Conservation (phyloP, 805 yeast species). For the Hagleromyces aurorensis region DNA sequence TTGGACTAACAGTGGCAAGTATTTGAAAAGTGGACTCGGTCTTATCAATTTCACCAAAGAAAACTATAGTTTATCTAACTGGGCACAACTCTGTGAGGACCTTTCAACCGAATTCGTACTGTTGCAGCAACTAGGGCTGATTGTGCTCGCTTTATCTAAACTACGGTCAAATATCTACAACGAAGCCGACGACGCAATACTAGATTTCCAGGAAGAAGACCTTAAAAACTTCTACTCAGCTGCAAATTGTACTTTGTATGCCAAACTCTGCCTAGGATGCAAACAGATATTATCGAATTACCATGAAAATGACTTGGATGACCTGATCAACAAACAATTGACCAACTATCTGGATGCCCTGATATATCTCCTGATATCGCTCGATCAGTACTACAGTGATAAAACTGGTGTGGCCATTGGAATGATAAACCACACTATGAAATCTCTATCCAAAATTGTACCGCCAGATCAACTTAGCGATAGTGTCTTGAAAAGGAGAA, state of each 20-base stretch:
- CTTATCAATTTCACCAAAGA: conserved; percentile 12
- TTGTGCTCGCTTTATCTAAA: conserved; percentile 28
- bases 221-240: conserved; percentile 22
- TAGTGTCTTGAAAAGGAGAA: conserved; percentile 7
- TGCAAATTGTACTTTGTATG: conserved; percentile 19
- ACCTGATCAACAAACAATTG: conserved; percentile 9
- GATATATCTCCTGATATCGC: conserved; percentile 20
- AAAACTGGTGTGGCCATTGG: conserved; percentile 26
- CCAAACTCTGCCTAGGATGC: conserved; percentile 25
- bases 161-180: conserved; percentile 19
- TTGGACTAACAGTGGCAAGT: conserved; percentile 25
- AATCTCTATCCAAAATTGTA: conserved; percentile 12
- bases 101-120: conserved; percentile 17
- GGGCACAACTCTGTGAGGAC: too few species aligned
- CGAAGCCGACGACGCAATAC: conserved; percentile 17
- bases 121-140: conserved; percentile 25
- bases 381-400: conserved; percentile 23
- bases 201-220: conserved; percentile 27
- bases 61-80: conserved; percentile 1
- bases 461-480: conserved; percentile 12
- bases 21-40: conserved; percentile 24
- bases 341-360: conserved; percentile 19
- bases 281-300: conserved; percentile 3
- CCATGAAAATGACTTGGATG: conserved; percentile 2
- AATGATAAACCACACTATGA: conserved; percentile 20